Base-by-base conservation (phyloP, 192 early-diverging fungal species). In the Dimargaris xerosporica region DNA sequence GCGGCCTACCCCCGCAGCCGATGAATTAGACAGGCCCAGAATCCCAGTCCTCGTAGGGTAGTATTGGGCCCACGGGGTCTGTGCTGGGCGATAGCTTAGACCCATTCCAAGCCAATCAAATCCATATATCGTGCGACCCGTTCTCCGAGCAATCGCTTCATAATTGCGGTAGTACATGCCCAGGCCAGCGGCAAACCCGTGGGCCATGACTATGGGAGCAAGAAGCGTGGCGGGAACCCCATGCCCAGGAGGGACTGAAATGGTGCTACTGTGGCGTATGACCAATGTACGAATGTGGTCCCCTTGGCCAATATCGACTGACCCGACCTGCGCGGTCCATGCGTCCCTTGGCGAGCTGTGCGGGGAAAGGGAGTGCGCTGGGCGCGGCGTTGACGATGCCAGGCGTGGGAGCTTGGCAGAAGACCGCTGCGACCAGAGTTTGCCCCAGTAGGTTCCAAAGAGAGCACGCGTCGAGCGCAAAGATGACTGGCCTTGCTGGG, bases 101-200 rank as follows among this genome's bases (percentile, higher is more conserved):
- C 87, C 94, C 90, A 91, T 93, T n/a, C 94, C 91, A 1, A 97
- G 75, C 94, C 94, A 97, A 78, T 97, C 93, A 45, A 78, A 66
- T 31, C 70, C 31, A 39, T 73, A 76, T 15, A 53, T 26, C 12
- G 73, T 30, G 66, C 72, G 62, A 42, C 64, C 64, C 29, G 63
- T 62, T 11, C 64, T 67, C 50, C 66, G 56, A 65, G 69, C 68
- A 52, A 76, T 69, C 63, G 68, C 69, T 19, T 45, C 46, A 65
- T 67, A 73, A 61, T 76, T 76, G 67, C 75, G 71, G 60, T 65
- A 76, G 64, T 64, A 76, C 58, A 68, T 70, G n/a, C 75, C 75
- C 17, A 76, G 64, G 16, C 75, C 75, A 3, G 69, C 71, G 43
- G 69, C 72, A 64, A 73, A 76, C 17, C 75, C 75, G 59, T 76